These are phyloP conservation scores for Dichotomocladium elegans DNA, from an alignment of 371 early-diverging fungal species.

Conservation along the genomic window DNA sequence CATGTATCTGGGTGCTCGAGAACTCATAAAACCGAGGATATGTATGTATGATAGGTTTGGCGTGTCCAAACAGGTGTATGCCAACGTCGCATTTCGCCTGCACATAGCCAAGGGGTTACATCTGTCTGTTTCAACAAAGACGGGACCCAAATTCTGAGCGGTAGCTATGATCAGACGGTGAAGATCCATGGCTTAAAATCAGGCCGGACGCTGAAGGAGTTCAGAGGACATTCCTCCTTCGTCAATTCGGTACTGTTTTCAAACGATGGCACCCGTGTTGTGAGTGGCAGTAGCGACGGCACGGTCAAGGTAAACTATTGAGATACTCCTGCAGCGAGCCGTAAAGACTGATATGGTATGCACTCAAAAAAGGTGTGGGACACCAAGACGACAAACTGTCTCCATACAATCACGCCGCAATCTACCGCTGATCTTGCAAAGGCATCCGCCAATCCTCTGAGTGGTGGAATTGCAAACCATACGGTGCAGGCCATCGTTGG, in stretches of 20 bases:
- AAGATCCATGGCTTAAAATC: conserved; percentile 86
- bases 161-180: conserved; percentile 76
- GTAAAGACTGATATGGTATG: not conserved
- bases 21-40: not conserved
- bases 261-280: conserved; percentile 58
- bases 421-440: conserved; percentile 17
- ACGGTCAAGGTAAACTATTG: conserved; percentile 67
- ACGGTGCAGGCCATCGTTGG: conserved; percentile 25
- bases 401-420: conserved; percentile 19
- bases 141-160: conserved; percentile 70
- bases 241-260: conserved; percentile 78
- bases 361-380: conserved; percentile 9
- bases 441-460: conserved; percentile 18
- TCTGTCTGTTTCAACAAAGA: conserved; percentile 73
- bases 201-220: conserved; percentile 84
- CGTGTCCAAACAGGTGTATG: conserved; percentile 74
- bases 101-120: conserved; percentile 85
- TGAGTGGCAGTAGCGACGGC: conserved; percentile 87
- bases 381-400: conserved; percentile 8
- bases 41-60: conserved; percentile 55
- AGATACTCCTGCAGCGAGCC: not conserved
- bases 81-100: conserved; percentile 68
- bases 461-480: not conserved
- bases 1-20: not conserved
- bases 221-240: conserved; percentile 85